These are phyloP conservation scores for Elsinoe necatrix DNA, from an alignment of 2,329 filamentous ascomycete genomes.

Conservation along the genomic window DNA sequence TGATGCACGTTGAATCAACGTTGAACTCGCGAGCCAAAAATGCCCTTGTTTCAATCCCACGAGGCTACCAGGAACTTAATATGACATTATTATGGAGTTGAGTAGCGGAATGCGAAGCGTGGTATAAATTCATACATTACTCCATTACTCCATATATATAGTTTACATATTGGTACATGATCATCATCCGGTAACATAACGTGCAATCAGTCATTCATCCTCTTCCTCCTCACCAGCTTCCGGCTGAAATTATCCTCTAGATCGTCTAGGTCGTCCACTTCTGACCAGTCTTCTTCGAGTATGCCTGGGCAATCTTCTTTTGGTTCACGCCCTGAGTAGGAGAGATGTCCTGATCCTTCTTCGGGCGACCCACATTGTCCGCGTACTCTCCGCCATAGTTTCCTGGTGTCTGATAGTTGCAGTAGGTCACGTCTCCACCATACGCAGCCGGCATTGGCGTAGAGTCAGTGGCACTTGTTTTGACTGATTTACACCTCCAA, in stretches of 20 bases:
- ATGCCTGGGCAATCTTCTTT: neutral
- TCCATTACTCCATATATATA: neutral
- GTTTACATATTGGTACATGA: neutral
- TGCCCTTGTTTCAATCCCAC: no score
- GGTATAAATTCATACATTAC: neutral
- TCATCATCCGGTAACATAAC: neutral
- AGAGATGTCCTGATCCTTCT: neutral
- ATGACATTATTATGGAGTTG: no score
- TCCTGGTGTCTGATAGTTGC: constrained; percentile 1
- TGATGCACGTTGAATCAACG: neutral
- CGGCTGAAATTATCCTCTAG: no score
- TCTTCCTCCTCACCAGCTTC: neutral
- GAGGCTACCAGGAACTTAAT: no score
- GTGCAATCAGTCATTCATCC: neutral
- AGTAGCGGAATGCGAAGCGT: neutral
- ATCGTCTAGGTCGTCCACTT: no score
- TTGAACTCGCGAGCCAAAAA: neutral
- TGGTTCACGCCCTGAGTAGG: neutral
- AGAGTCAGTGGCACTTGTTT: neutral
- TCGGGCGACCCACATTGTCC: constrained; percentile 1
- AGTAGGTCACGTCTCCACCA: constrained; percentile 9
- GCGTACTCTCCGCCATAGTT: constrained; percentile 9
- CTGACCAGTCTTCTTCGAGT: constrained; percentile 6
- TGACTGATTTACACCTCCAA: constrained; percentile 10
- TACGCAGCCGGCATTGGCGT: neutral